Evolutionary conservation across 768 basidiomycete genomes (phyloP), one percentile per base, ranked within the genome.

Genomic region (Tremella mesenterica): DNA sequence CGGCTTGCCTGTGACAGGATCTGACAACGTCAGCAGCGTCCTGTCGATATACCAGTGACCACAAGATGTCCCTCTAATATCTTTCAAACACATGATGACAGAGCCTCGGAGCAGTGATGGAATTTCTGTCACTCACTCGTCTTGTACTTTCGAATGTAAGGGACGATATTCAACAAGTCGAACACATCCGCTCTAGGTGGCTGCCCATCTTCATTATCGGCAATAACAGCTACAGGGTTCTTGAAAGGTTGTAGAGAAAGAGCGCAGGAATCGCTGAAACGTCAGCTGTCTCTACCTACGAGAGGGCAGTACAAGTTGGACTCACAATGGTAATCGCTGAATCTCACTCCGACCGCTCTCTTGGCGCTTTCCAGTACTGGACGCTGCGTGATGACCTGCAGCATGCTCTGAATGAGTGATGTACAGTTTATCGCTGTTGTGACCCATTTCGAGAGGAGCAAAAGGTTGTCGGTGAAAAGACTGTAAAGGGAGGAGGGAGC

Each of bases 111-210:
- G 6, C 29, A 18, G n/a, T 12, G 10, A 16, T 4, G 14, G 4
- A 23, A 5, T n/a, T n/a, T 14, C n/a, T 39, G 18, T 6, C 8
- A 61, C 72, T 45, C 43, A 74, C 73, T 74, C 13, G 68, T 72
- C 29, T 70, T 67, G 62, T 64, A 74, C 54, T 75, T 75, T 27
- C 93, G 89, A 43, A 96, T 79, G 85, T 90, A 95, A 27, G 90
- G 88, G 44, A 95, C 85, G 64, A 93, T 92, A 71, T 89, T 92
- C 48, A 90, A 79, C 36, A 95, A 76, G 61, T 93, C 91, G 68
- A 89, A 93, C 7, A 93, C 90, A 54, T 73, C 72, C 13, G 72
- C 70, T 59, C 71, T 71, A 67, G 30, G 88, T 85, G 5, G 83
- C 85, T 50, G 87, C 83, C 67, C 92, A 44, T 54, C 58, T 30